Conservation (phyloP, 2,329 filamentous ascomycete species). For the Clonostachys rosea region DNA sequence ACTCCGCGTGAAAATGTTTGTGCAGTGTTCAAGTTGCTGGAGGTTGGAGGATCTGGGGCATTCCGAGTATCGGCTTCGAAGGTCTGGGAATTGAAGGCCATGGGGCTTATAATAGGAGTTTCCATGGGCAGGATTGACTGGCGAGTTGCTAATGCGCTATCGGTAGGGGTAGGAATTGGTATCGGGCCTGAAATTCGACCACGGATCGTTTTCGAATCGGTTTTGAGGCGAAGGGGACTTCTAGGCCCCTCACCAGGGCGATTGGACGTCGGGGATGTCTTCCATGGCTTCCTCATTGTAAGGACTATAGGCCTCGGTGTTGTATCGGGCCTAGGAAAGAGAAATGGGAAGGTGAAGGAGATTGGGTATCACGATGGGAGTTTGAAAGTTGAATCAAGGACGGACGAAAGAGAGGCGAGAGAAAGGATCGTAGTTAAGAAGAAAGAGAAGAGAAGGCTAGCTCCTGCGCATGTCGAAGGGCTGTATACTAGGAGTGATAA, state of each 20-base stretch:
- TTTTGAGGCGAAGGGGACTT: conserved; percentile 23
- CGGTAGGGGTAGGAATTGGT: conserved; percentile 40
- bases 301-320: not conserved
- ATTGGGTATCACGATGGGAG: not conserved
- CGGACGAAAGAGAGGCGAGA: not conserved
- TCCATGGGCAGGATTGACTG: too few species aligned
- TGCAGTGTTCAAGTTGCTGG: too few species aligned
- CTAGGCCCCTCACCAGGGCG: not conserved
- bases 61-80: too few species aligned
- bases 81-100: too few species aligned
- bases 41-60: too few species aligned
- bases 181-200: conserved; percentile 60
- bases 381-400: not conserved
- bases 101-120: too few species aligned
- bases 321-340: too few species aligned
- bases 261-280: conserved; percentile 29
- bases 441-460: not conserved
- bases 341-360: too few species aligned
- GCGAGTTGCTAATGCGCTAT: conserved; percentile 35
- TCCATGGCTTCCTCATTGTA: conserved; percentile 30
- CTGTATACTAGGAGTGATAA: too few species aligned
- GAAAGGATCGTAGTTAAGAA: not conserved
- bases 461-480: too few species aligned
- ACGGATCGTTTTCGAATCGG: conserved; percentile 32
- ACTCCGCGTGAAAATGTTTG: too few species aligned